Base-by-base conservation (phyloP, 768 basidiomycete species). In the Tricholoma sp. region DNA sequence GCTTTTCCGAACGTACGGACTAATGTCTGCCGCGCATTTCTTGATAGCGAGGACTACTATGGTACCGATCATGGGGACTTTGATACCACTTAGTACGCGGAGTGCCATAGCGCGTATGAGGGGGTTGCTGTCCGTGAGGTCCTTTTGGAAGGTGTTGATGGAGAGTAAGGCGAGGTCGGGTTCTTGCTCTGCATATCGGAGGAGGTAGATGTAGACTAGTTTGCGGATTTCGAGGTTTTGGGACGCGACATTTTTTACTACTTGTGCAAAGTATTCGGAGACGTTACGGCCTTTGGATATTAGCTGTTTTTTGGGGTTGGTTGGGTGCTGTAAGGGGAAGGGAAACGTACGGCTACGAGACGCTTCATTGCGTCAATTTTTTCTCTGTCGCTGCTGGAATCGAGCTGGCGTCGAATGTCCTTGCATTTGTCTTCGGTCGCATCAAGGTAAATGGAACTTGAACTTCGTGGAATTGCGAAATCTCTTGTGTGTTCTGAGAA, bases 111-210 rank as follows among this genome's bases (percentile, higher is more conserved):
- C 94, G 19, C 97, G 86, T 57, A 98, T 98, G 64, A 97, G 83
- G 0, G 95, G 96, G 59, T 89, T 97, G 31, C 86, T 77, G 66
- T 98, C 97, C 4, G 88, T 85, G 29, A 99, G 78, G 73, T 99
- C 97, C 71, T 92, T 93, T 71, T 99, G 97, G 68, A 98, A 98
- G 1, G 96, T 96, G 74, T 99, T 99, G 76, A 99, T 96, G 2
- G 94, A 95, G 29, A 99, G 80, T 50, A 99, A 74, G 1, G 96
- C 91, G 50, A 98, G 85, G 71, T 98, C 97, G 12, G 97, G 95
- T 65, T 97, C 94, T 32, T 86, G 83, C 41, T 91, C 86, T 51
- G 97, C 94, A 72, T 97, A 95, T 58, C 93, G 88, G 46, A 98
- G 77, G 61, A 99, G 86, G 75, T 96, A 99, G 61, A 98, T 96